phyloP scores from a whole-genome alignment of 768 basidiomycete species.

The Tremella mesenterica region DNA sequence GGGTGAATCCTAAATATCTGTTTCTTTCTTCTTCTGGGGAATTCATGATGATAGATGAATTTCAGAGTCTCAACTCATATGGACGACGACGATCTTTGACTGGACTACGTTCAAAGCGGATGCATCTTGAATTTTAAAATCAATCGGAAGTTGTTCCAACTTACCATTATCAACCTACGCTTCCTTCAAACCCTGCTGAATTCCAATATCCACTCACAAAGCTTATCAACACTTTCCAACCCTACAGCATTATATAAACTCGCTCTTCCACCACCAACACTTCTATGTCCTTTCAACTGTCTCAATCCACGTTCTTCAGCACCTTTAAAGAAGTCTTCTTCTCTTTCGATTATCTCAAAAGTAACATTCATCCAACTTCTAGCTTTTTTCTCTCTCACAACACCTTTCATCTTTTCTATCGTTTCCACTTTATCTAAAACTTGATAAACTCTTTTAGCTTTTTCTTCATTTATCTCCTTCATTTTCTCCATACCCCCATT shows the following conservation, averaged over 20 bases:
- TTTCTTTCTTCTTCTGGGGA: too few species aligned
- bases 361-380: constrained; percentile 95
- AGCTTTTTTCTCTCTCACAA: constrained; percentile 60
- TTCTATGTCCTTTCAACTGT: constrained; percentile 88
- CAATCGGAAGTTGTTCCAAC: too few species aligned
- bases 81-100: too few species aligned
- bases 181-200: not conserved
- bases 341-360: constrained; percentile 58
- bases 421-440: constrained; percentile 62
- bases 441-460: constrained; percentile 68
- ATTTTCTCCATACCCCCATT: constrained; percentile 62
- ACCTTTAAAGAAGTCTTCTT: constrained; percentile 68
- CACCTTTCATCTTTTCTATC: constrained; percentile 60
- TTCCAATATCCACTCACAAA: constrained; percentile 45
- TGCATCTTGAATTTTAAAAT: too few species aligned
- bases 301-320: constrained; percentile 73
- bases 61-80: too few species aligned
- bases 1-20: too few species aligned
- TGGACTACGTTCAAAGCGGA: too few species aligned
- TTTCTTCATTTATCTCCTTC: constrained; percentile 59
- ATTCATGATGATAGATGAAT: too few species aligned
- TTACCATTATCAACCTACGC: not conserved
- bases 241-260: constrained; percentile 85
- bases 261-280: constrained; percentile 56
- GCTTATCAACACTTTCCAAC: constrained; percentile 58